Conservation (phyloP, 164 flowering plant species). For the Magnolia kwangsiensis region DNA sequence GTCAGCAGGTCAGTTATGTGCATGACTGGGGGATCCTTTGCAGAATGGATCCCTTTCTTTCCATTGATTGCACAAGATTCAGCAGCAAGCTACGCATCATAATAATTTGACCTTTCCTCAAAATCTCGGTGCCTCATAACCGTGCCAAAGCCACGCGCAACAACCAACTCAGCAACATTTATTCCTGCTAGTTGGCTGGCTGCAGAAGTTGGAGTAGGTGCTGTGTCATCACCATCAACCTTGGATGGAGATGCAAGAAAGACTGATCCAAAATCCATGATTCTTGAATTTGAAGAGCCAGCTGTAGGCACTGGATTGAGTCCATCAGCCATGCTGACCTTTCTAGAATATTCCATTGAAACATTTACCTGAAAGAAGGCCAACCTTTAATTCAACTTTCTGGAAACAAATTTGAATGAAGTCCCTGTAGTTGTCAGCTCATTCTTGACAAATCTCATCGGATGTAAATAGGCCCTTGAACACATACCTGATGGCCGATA, state of each 20-base stretch:
- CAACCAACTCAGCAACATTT: slow-evolving; percentile 77
- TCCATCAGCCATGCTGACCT: slow-evolving; percentile 60
- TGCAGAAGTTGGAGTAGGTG: slow-evolving; percentile 43
- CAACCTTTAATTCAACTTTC: background rate
- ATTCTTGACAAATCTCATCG: background rate
- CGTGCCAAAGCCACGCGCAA: slow-evolving; percentile 75
- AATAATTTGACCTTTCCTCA: slow-evolving; percentile 92
- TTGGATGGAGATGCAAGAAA: slow-evolving; percentile 61
- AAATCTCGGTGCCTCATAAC: slow-evolving; percentile 88
- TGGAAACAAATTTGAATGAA: no score
- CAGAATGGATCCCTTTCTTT: slow-evolving; percentile 82
- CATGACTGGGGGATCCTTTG: no score
- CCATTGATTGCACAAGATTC: slow-evolving; percentile 79
- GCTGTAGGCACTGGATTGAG: slow-evolving; percentile 23
- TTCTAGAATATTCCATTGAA: slow-evolving; percentile 94
- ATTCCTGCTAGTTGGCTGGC: slow-evolving; percentile 53
- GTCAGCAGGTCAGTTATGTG: no score
- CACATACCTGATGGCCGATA: slow-evolving; percentile 75
- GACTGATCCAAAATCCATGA: slow-evolving; percentile 96
- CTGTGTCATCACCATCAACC: slow-evolving; percentile 51
- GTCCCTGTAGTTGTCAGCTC: background rate
- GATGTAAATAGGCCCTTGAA: background rate
- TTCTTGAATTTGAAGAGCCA: slow-evolving; percentile 61
- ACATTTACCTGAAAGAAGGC: slow-evolving; percentile 60
- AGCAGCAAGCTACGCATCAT: slow-evolving; percentile 88